Percentiles rank a stretch among this genome's conserved stretches.
phyloP scores from a whole-genome alignment of 441 rosid genomes.

The Croton setiger region DNA sequence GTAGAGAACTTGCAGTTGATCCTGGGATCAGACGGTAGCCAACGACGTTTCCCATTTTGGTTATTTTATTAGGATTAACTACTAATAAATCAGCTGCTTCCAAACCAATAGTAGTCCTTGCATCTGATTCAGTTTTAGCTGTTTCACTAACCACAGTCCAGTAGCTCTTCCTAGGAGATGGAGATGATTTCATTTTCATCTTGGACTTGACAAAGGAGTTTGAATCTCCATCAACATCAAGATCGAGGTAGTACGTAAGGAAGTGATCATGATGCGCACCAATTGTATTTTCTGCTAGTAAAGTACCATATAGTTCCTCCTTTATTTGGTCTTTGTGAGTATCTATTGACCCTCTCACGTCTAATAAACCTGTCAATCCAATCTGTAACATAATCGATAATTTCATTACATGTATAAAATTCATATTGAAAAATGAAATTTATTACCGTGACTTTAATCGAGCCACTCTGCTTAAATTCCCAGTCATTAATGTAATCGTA shows the following conservation, averaged over 20 bases:
- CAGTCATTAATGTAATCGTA: constrained; percentile 62
- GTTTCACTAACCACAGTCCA: constrained; percentile 32
- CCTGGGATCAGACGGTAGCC: constrained; percentile 34
- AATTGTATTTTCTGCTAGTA: constrained; percentile 37
- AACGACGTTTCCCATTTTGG: constrained; percentile 27
- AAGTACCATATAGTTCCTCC: constrained; percentile 47
- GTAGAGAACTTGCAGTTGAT: constrained; percentile 12
- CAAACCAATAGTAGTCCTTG: constrained; percentile 24
- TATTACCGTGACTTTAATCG: constrained; percentile 45
- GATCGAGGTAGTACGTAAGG: constrained; percentile 33
- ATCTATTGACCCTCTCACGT: constrained; percentile 40
- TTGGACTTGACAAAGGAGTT: constrained; percentile 35
- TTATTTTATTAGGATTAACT: constrained; percentile 35
- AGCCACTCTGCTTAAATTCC: constrained; percentile 68
- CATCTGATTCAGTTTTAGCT: constrained; percentile 34
- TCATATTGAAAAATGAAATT: background rate
- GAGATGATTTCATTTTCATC: constrained; percentile 9
- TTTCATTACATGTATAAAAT: background rate
- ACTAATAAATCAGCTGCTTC: constrained; percentile 25
- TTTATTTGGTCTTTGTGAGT: constrained; percentile 37
- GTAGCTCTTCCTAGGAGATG: constrained; percentile 30
- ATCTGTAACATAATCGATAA: constrained; percentile 29
- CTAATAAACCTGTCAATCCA: constrained; percentile 52
- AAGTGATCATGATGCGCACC: constrained; percentile 35
- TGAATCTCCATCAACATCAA: constrained; percentile 33